These are phyloP conservation scores for Rossbeevera mucosa DNA, from an alignment of 768 basidiomycete species.

Conservation along the genomic window DNA sequence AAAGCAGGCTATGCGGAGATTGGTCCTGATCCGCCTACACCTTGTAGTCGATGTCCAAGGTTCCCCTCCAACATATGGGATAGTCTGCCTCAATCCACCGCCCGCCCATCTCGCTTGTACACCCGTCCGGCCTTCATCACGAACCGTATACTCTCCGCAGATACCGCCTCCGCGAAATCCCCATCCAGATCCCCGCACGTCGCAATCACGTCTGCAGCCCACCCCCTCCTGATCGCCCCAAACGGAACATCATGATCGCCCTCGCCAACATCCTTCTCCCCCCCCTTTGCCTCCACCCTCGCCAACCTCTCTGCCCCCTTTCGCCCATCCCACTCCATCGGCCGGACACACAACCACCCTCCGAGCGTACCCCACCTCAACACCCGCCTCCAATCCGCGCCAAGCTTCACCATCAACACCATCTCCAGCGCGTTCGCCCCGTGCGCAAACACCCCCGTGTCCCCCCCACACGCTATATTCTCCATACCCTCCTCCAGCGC, in stretches of 20 bases:
- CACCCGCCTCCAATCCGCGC: constrained; percentile 49
- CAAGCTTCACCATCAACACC: constrained; percentile 53
- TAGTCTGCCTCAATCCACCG: background rate
- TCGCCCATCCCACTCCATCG: constrained; percentile 42
- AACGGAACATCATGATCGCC: constrained; percentile 54
- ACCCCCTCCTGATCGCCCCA: constrained; percentile 49
- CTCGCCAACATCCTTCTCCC: constrained; percentile 17
- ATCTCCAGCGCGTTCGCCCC: constrained; percentile 59
- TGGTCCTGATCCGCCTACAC: background rate
- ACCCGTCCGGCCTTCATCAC: constrained; percentile 57
- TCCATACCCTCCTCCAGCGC: constrained; percentile 42
- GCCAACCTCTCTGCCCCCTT: constrained; percentile 24
- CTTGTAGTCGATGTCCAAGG: background rate
- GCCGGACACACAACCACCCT: constrained; percentile 54
- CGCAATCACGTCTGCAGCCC: constrained; percentile 49
- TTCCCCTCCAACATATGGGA: background rate
- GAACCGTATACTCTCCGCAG: constrained; percentile 44
- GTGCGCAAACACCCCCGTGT: constrained; percentile 61
- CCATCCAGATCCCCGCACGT: constrained; percentile 33
- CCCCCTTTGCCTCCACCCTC: constrained; percentile 23
- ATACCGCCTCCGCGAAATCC: constrained; percentile 43
- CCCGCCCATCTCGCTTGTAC: constrained; percentile 37
- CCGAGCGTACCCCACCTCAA: constrained; percentile 57
- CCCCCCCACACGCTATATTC: constrained; percentile 57
- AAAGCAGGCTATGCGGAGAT: background rate